A percentile compares a stretch with the other conserved stretches of the same genome.
phyloP scores from a whole-genome alignment of 2,329 filamentous ascomycete genomes.

The Aspergillus chevalieri region DNA sequence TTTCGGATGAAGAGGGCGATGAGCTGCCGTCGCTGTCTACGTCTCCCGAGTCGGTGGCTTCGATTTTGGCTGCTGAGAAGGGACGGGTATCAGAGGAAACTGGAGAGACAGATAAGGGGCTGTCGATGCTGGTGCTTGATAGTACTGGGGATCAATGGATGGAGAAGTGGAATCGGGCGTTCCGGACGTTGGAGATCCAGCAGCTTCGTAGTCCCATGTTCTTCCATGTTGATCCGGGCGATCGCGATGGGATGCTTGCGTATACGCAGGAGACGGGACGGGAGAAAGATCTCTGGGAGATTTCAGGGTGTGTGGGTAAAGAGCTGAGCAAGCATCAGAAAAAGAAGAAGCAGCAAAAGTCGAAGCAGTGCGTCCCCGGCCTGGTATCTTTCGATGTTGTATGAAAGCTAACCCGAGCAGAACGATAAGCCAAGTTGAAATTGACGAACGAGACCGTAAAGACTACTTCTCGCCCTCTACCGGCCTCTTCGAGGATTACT shows the following conservation, averaged over 20 bases:
- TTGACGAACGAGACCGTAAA: slow-evolving; percentile 62
- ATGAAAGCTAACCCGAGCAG: slow-evolving; percentile 9
- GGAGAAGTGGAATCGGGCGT: slow-evolving; percentile 63
- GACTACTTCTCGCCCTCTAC: slow-evolving; percentile 64
- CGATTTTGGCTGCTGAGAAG: neutral
- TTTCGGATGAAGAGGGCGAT: neutral
- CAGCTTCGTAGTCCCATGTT: slow-evolving; percentile 75
- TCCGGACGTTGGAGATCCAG: slow-evolving; percentile 62
- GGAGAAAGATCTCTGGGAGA: slow-evolving; percentile 62
- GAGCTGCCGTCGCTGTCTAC: neutral
- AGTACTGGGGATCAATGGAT: slow-evolving; percentile 61
- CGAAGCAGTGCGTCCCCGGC: slow-evolving; percentile 28
- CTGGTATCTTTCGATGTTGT: slow-evolving; percentile 5
- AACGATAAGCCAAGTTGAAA: slow-evolving; percentile 38
- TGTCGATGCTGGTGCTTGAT: slow-evolving; percentile 55
- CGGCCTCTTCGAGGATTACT: slow-evolving; percentile 58
- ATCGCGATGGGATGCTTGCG: slow-evolving; percentile 66
- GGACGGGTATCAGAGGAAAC: neutral
- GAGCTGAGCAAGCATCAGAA: slow-evolving; percentile 71
- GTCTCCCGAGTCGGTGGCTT: neutral
- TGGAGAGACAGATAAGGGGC: neutral
- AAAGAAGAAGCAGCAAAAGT: slow-evolving; percentile 64
- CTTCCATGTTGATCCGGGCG: slow-evolving; percentile 71
- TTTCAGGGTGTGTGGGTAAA: slow-evolving; percentile 68
- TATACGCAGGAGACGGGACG: slow-evolving; percentile 58